A percentile compares a stretch with the other conserved stretches of the same genome.
Evolutionary conservation across 2,329 filamentous ascomycete species (phyloP).

Genomic region (Trichophyton schoenleinii): DNA sequence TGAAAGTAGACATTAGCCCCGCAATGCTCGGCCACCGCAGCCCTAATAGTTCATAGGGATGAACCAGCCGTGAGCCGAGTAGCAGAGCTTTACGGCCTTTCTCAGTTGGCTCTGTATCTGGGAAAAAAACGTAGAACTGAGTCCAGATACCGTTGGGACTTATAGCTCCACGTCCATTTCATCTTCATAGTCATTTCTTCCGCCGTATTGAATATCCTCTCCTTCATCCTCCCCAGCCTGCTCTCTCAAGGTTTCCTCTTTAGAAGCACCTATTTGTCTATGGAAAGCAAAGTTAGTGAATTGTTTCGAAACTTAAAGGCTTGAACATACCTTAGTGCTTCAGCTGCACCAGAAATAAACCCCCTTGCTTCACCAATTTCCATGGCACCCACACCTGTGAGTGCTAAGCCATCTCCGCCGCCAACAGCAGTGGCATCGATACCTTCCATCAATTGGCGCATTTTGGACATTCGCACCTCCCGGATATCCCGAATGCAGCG

Average conservation of each 20-base stretch:
- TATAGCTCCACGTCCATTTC: constrained; percentile 38
- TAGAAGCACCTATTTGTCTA: constrained; percentile 67
- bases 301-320: neutral
- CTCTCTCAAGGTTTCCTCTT: constrained; percentile 64
- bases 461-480: constrained; percentile 81
- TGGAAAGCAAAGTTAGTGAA: neutral
- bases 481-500: constrained; percentile 66
- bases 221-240: constrained; percentile 55
- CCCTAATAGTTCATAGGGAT: too few species aligned
- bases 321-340: constrained; percentile 53
- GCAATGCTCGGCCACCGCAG: too few species aligned
- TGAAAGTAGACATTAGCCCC: too few species aligned
- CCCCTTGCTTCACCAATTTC: constrained; percentile 77
- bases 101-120: neutral
- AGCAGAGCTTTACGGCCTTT: neutral
- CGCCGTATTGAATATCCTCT: constrained; percentile 39
- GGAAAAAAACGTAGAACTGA: neutral
- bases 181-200: constrained; percentile 43
- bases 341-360: constrained; percentile 75
- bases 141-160: neutral
- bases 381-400: constrained; percentile 80
- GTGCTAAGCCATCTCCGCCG: constrained; percentile 57
- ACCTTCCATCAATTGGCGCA: constrained; percentile 59
- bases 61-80: neutral
- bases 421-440: constrained; percentile 46